Percentiles rank a stretch among this genome's conserved stretches.
phyloP scores from a whole-genome alignment of 495 filamentous ascomycete species.

The Tuber borchii region DNA sequence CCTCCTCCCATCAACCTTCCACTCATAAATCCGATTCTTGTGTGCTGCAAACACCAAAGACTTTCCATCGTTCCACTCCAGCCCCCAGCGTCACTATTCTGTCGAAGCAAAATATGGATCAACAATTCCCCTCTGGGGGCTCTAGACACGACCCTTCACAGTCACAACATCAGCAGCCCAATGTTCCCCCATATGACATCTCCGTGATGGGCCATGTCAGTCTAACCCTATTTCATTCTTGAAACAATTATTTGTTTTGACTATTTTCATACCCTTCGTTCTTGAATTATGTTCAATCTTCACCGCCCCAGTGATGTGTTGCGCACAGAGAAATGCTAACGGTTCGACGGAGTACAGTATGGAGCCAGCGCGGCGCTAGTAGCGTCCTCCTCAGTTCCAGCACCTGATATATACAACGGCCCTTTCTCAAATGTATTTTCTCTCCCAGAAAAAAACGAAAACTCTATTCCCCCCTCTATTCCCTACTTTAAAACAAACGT shows the following conservation, averaged over 20 bases:
- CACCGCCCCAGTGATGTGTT: constrained; percentile 30
- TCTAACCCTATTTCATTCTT: constrained; percentile 28
- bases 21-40: constrained; percentile 1
- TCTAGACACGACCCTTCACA: constrained; percentile 41
- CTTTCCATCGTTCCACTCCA: constrained; percentile 18
- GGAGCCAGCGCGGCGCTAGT: constrained; percentile 47
- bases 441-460: constrained; percentile 10
- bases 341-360: constrained; percentile 38
- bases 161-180: constrained; percentile 40
- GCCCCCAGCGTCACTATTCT: constrained; percentile 31
- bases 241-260: constrained; percentile 40
- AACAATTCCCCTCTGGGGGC: constrained; percentile 38
- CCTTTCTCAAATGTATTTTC: constrained; percentile 83
- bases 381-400: constrained; percentile 54
- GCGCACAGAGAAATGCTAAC: constrained; percentile 27
- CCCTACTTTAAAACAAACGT: constrained; percentile 22
- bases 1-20: constrained; percentile 6
- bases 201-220: constrained; percentile 43
- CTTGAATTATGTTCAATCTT: constrained; percentile 26
- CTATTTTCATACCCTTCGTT: constrained; percentile 28
- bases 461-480: constrained; percentile 19
- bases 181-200: constrained; percentile 41
- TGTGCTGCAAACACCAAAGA: constrained; percentile 8
- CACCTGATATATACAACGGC: constrained; percentile 68
- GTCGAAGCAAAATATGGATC: constrained; percentile 39